Evolutionary conservation across 208 protist species (phyloP).

Genomic region (Trypanosoma cruzi): DNA sequence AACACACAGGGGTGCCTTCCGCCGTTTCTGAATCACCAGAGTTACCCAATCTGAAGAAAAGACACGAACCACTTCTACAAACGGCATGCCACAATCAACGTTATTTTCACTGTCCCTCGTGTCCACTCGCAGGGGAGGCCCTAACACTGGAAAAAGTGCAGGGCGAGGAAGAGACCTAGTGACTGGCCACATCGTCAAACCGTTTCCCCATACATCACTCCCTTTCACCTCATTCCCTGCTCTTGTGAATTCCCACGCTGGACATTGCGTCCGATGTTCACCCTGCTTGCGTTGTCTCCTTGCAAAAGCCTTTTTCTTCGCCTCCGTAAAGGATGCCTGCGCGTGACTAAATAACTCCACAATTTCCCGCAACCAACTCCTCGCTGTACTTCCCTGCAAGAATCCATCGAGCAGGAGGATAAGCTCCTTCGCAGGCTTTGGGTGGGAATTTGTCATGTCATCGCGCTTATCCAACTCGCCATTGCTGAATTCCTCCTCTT

Average conservation of each 20-base stretch:
- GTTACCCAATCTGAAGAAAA: conserved; percentile 28
- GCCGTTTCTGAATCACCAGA: conserved; percentile 24
- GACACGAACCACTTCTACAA: conserved; percentile 17
- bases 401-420: conserved; percentile 9
- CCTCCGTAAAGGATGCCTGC: background rate
- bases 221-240: background rate
- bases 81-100: conserved; percentile 10
- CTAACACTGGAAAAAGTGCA: background rate
- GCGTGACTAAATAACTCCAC: conserved; percentile 4
- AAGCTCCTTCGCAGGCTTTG: conserved; percentile 3
- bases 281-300: background rate
- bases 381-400: background rate
- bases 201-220: background rate
- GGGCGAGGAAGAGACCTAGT: background rate
- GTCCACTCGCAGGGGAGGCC: background rate
- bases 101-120: background rate
- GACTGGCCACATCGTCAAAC: background rate
- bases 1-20: conserved; percentile 18
- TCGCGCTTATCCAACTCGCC: background rate
- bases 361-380: background rate
- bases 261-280: background rate
- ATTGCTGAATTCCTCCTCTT: background rate
- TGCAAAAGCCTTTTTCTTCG: background rate
- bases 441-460: background rate
- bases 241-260: background rate